phyloP scores from a whole-genome alignment of 2,329 filamentous ascomycete genomes.

The Zymoseptoria brevis region DNA sequence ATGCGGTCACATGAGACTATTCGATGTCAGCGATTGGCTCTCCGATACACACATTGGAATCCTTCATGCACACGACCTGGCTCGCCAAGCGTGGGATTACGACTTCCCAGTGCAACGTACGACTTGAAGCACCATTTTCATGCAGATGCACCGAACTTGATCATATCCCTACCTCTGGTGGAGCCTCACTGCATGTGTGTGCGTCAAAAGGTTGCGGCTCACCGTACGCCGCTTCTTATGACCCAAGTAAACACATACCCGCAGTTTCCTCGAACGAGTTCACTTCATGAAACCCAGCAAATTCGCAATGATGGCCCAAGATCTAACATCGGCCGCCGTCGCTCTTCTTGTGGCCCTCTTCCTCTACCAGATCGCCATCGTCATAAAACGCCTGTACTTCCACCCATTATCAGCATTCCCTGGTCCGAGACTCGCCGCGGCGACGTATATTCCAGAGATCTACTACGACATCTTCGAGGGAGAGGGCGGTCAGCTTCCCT shows the following conservation, averaged over 20 bases:
- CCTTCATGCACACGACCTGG: neutral
- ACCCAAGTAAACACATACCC: neutral
- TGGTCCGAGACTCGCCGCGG: slow-evolving; percentile 30
- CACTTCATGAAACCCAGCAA: neutral
- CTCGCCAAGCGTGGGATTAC: neutral
- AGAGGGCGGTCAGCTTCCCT: slow-evolving; percentile 8
- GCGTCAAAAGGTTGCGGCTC: neutral
- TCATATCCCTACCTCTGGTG: neutral
- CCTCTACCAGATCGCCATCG: slow-evolving; percentile 1
- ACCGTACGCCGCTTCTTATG: neutral
- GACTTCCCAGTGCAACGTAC: neutral
- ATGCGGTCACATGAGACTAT: neutral
- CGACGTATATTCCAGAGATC: slow-evolving; percentile 30
- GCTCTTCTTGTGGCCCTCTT: neutral
- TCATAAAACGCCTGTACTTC: slow-evolving; percentile 25
- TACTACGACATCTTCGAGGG: slow-evolving; percentile 27
- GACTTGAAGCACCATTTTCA: neutral
- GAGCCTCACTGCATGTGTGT: neutral
- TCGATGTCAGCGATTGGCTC: neutral
- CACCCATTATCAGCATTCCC: slow-evolving; percentile 31
- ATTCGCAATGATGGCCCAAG: neutral
- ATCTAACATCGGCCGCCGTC: neutral
- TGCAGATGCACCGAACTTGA: neutral
- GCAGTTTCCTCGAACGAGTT: neutral
- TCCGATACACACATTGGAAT: neutral